These are phyloP conservation scores for Plasmodium chabaudi DNA, from an alignment of 169 alveolate species.

Conservation along the genomic window DNA sequence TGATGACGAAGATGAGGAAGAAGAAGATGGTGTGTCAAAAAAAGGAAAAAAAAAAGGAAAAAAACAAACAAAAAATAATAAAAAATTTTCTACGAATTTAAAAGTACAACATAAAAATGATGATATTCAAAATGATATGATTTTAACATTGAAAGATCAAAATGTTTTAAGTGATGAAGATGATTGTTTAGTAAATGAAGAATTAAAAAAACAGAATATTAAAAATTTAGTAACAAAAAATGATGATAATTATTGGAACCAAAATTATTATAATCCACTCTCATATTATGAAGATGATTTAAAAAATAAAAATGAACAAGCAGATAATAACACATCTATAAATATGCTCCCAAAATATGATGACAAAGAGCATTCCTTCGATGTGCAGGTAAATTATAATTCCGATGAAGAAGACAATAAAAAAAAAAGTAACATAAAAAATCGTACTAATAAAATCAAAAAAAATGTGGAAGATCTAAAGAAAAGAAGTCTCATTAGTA, in stretches of 20 bases:
- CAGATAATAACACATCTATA: constrained; percentile 16
- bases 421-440: background rate
- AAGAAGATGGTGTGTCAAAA: background rate
- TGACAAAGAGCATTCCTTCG: constrained; percentile 28
- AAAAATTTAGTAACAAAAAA: constrained; percentile 36
- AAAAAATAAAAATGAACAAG: constrained; percentile 5
- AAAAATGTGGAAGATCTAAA: background rate
- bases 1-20: constrained; percentile 57
- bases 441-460: background rate
- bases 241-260: constrained; percentile 52
- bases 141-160: constrained; percentile 53
- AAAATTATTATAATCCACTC: constrained; percentile 61
- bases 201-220: constrained; percentile 41
- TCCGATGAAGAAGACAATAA: constrained; percentile 4
- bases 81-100: constrained; percentile 9
- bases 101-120: constrained; percentile 70
- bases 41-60: background rate
- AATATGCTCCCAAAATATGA: constrained; percentile 59
- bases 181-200: constrained; percentile 67
- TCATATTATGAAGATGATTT: constrained; percentile 44
- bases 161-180: constrained; percentile 38
- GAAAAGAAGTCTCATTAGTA: background rate
- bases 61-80: constrained; percentile 19
- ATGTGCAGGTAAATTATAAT: constrained; percentile 34
- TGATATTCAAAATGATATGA: constrained; percentile 48